These are phyloP conservation scores for Pouteria glomerata DNA, from an alignment of 148 eudicot species.

Conservation along the genomic window DNA sequence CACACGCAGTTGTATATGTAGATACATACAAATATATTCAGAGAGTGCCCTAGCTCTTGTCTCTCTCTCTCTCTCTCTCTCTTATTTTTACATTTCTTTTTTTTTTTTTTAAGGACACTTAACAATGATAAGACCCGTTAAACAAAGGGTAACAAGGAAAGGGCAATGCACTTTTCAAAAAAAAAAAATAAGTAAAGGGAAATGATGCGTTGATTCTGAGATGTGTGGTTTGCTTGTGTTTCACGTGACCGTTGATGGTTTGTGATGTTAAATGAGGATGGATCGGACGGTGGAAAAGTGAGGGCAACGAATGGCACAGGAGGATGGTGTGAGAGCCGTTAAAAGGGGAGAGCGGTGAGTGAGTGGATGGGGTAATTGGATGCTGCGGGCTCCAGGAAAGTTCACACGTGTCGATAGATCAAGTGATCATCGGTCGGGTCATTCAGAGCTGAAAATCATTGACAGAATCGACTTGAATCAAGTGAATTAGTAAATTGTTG, in stretches of 20 bases:
- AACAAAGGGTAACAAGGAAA: neutral
- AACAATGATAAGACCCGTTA: neutral
- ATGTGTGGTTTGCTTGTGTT: neutral
- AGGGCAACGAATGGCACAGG: neutral
- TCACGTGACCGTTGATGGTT: neutral
- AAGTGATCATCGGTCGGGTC: too few species aligned
- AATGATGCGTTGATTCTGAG: neutral
- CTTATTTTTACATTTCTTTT: neutral
- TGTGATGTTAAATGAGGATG: neutral
- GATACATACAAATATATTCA: neutral
- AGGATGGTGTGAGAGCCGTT: neutral
- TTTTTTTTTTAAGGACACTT: neutral
- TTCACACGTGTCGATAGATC: neutral
- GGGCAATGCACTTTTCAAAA: neutral
- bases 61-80: neutral
- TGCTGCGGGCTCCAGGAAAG: neutral
- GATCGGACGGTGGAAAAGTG: conserved; percentile 2
- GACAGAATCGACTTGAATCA: too few species aligned
- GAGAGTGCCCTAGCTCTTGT: neutral
- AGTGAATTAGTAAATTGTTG: too few species aligned
- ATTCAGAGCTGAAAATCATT: too few species aligned
- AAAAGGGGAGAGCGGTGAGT: neutral
- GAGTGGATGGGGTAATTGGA: neutral
- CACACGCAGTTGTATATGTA: neutral
- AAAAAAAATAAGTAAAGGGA: neutral